Evolutionary conservation across 768 basidiomycete genomes (phyloP).

Genomic region (Filobasidium wieringae): DNA sequence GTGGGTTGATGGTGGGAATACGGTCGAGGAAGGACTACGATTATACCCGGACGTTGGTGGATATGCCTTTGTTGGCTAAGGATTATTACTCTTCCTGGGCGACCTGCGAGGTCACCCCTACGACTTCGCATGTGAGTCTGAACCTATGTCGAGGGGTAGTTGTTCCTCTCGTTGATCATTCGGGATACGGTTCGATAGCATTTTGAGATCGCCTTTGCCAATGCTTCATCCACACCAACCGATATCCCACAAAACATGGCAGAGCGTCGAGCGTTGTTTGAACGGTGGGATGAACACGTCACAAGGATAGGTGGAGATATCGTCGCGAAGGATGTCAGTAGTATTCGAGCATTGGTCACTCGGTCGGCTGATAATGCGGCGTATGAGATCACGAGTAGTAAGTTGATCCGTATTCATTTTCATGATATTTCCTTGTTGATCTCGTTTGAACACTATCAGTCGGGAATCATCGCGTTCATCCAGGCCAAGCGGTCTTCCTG

Average conservation of each 20-base stretch:
- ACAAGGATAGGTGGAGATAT: slow-evolving; percentile 54
- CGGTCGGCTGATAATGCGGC: slow-evolving; percentile 70
- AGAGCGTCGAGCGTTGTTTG: slow-evolving; percentile 54
- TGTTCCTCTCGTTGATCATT: slow-evolving; percentile 12
- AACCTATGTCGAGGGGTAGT: slow-evolving; percentile 2
- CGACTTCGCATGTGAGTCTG: slow-evolving; percentile 55
- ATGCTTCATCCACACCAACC: slow-evolving; percentile 45
- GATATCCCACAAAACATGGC: slow-evolving; percentile 55
- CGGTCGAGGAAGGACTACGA: slow-evolving; percentile 63
- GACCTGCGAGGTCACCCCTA: slow-evolving; percentile 60
- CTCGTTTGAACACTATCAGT: slow-evolving; percentile 5
- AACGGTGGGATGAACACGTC: slow-evolving; percentile 53
- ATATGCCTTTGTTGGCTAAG: slow-evolving; percentile 46
- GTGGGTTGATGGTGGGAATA: slow-evolving; percentile 56
- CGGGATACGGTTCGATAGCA: slow-evolving; percentile 44
- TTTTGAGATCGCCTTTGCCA: slow-evolving; percentile 68
- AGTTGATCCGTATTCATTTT: slow-evolving; percentile 27
- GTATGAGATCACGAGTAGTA: slow-evolving; percentile 74
- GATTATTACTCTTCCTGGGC: slow-evolving; percentile 55
- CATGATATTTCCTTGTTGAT: not conserved
- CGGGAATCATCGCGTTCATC: slow-evolving; percentile 46
- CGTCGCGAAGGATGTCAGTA: slow-evolving; percentile 62
- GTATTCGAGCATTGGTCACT: slow-evolving; percentile 65
- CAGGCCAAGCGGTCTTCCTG: slow-evolving; percentile 73
- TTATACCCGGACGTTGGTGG: slow-evolving; percentile 63